Evolutionary conservation across 202 grass and related monocot genomes (phyloP).

Genomic region (Bolboschoenoplectus hybrid): DNA sequence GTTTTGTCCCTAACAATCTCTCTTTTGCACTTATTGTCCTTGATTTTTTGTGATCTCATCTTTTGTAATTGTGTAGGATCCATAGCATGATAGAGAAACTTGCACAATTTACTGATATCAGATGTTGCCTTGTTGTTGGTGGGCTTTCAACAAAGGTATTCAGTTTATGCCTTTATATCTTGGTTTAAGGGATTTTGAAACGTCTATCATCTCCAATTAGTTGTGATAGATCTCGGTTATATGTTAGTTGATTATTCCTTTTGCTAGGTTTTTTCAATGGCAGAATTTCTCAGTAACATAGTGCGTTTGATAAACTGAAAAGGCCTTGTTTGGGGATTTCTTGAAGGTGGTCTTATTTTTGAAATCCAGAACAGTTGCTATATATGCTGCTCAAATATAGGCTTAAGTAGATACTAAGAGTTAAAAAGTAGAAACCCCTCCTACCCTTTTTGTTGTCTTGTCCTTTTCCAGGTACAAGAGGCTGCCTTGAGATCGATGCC

Average conservation of each 20-base stretch:
- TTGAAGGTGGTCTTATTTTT: neutral
- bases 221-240: neutral
- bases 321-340: neutral
- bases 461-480: constrained; percentile 71
- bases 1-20: constrained; percentile 42
- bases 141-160: constrained; percentile 89
- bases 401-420: constrained; percentile 24
- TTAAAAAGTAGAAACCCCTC: constrained; percentile 16
- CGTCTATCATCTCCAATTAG: neutral
- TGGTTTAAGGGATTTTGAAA: neutral
- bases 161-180: constrained; percentile 23
- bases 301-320: neutral
- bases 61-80: constrained; percentile 58
- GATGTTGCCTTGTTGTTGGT: constrained; percentile 94
- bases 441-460: constrained; percentile 26
- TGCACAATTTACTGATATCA: constrained; percentile 92
- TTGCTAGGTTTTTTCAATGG: neutral
- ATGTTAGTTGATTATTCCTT: neutral
- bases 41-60: neutral
- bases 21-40: constrained; percentile 28
- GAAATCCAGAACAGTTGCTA: neutral
- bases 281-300: neutral
- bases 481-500: constrained; percentile 89
- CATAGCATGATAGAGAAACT: constrained; percentile 98
- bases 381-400: neutral